Evolutionary conservation across 805 yeast genomes (phyloP), one percentile per base, ranked within the genome.

Genomic region (Candida krabiensis): DNA sequence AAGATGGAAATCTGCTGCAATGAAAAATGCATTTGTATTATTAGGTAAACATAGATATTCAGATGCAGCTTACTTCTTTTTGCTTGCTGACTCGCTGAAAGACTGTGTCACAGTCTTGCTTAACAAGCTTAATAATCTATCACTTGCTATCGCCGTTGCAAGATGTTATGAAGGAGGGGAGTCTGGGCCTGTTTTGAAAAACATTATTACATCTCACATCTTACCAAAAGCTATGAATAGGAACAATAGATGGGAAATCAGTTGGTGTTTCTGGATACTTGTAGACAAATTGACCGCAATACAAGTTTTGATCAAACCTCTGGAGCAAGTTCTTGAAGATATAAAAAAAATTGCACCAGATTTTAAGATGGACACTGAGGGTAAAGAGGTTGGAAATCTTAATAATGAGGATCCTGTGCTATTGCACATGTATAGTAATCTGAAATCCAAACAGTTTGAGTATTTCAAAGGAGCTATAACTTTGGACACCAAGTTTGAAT

Each of bases 11-110:
- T 71, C 86, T 0, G 96, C 97, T 1, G 97, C 98, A 0, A 61
- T 80, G 52, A 93, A 93, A 54, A 91, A 91, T 63, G 98, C 98
- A 0, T 91, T 79, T 68, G 98, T 87, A 0, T 65, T 91, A 29
- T 60, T 93, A 47, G 86, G 97, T 44, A 88, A 88, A 53, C 99
- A 90, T 60, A 67, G 98, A 28, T 86, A 74, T 53, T 65, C 75
- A 57, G 95, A 89, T 60, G 95, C 97, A 0, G 96, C 97, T 0
- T 80, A 83, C 16, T 90, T 93, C 58, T 91, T 91, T 61, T 61
- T 91, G 24, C 68, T 91, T 9, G 96, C 86, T 0, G 89, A 73
- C 35, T 69, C 89, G 1, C 62, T 87, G 11, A 75, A 75, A 38
- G 98, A 93, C 63, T 80, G 89, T 42, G 84, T 84, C 19, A 80